phyloP scores from a whole-genome alignment of 805 yeast genomes.

The Osmozyma mogii region DNA sequence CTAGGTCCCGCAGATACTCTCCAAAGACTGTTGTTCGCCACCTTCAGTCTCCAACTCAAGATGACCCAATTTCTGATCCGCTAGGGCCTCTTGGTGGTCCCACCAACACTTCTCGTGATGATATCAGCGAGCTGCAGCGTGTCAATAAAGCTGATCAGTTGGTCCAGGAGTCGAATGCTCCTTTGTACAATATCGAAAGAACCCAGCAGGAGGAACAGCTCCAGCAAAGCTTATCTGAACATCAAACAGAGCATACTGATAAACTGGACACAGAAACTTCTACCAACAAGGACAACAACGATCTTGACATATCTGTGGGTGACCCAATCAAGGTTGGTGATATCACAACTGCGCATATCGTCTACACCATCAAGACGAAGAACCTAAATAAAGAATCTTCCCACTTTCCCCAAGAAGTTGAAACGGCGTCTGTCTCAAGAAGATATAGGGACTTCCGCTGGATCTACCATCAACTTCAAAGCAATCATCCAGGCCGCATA shows the following conservation, averaged over 20 bases:
- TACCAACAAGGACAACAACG: conserved; percentile 9
- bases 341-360: conserved; percentile 79
- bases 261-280: not conserved
- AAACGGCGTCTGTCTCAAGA: conserved; percentile 48
- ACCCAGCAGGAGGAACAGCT: conserved; percentile 12
- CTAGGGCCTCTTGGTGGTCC: conserved; percentile 24
- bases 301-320: conserved; percentile 65
- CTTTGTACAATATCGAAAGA: conserved; percentile 38
- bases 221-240: conserved; percentile 6
- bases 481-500: conserved; percentile 81
- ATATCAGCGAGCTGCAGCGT: conserved; percentile 3
- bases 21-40: conserved; percentile 24
- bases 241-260: not conserved
- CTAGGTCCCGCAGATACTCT: conserved; percentile 23
- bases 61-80: conserved; percentile 7
- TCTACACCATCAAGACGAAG: conserved; percentile 66
- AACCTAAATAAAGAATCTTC: conserved; percentile 36
- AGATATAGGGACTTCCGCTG: conserved; percentile 90
- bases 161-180: conserved; percentile 43
- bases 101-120: too few relatives aligned
- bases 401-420: conserved; percentile 9
- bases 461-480: conserved; percentile 82
- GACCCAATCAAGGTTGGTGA: conserved; percentile 94
- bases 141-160: conserved; percentile 23
- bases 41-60: conserved; percentile 13